Base-by-base conservation (phyloP, 371 early-diverging fungal genomes). In the Syncephalis fuscata region DNA sequence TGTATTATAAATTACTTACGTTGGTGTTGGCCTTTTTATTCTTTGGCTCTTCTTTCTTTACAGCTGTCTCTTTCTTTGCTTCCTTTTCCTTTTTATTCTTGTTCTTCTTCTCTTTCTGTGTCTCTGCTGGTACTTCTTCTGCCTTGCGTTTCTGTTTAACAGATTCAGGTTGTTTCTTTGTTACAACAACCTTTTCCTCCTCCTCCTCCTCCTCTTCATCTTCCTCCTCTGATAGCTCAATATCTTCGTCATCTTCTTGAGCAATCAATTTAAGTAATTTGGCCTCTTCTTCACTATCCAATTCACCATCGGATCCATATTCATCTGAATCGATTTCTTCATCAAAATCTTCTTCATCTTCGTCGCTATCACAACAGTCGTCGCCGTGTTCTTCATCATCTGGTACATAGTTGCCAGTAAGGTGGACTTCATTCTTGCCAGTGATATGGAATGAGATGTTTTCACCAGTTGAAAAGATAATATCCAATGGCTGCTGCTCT, bases 401-500 rank as follows among this genome's bases (percentile, higher is more conserved):
- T 23, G 59, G 65, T 26, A 83, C 52, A 61, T 81, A 77, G 73
- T 85, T 81, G 46, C 88, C 89, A 44, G 77, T 73, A 50, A 88
- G 56, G 57, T 86, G 73, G 25, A 88, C 54, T 25, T 66, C 44
- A 60, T 75, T 78, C 39, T 66, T 53, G 40, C 78, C 88, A 16
- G 56, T 54, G 39, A 63, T 63, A 39, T 67, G 67, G 57, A 90
- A 80, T 2, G 80, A 76, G 49, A 88, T 68, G 48, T 73, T 71
- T 65, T 84, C 81, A 53, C 88, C 90, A 58, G 76, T 85, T 26
- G 71, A 65, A 59, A 85, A 78, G 32, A 64, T 65, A 16, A 87
- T 51, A 51, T 88, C 83, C 46, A 88, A 61, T 3, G 57, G 48
- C 63, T 82, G 82, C 67, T 82, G 82, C 64, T 78, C 78, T 43